Evolutionary conservation across 345 rosid genomes (phyloP).

Genomic region (Dimocarpus longan): DNA sequence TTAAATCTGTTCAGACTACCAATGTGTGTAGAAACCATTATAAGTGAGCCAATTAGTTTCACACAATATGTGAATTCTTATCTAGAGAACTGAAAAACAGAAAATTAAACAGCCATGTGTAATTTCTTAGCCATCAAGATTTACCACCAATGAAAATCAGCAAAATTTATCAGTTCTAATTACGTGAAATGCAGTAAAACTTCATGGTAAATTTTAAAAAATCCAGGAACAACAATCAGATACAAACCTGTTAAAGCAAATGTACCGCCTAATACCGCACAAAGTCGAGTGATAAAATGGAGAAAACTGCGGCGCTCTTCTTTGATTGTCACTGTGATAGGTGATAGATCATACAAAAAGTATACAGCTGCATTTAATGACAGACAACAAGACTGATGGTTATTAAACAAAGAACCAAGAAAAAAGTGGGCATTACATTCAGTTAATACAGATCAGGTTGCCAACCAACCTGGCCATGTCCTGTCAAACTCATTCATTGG

Average conservation of each 20-base stretch:
- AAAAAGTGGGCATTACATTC: background rate
- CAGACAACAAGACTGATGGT: background rate
- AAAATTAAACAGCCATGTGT: background rate
- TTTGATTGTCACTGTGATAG: slow-evolving; percentile 92
- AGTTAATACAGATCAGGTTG: background rate
- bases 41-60: background rate
- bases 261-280: slow-evolving; percentile 98
- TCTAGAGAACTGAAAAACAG: background rate
- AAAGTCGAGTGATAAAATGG: slow-evolving; percentile 92
- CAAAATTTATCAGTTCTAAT: background rate
- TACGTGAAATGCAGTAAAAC: background rate
- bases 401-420: slow-evolving; percentile 21
- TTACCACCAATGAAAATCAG: background rate
- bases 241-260: slow-evolving; percentile 92
- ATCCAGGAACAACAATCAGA: background rate
- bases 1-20: too few relatives aligned
- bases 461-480: slow-evolving; percentile 89
- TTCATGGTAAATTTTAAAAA: background rate
- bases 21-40: background rate
- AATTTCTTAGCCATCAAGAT: background rate
- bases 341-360: slow-evolving; percentile 95
- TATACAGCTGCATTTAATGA: slow-evolving; percentile 67
- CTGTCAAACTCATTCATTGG: slow-evolving; percentile 70
- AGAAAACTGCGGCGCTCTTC: slow-evolving; percentile 93
- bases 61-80: background rate